A percentile compares a stretch with the other conserved stretches of the same genome.
These are phyloP conservation scores for Saccharomycopsis babjevae DNA, from an alignment of 805 yeast genomes.

Conservation along the genomic window DNA sequence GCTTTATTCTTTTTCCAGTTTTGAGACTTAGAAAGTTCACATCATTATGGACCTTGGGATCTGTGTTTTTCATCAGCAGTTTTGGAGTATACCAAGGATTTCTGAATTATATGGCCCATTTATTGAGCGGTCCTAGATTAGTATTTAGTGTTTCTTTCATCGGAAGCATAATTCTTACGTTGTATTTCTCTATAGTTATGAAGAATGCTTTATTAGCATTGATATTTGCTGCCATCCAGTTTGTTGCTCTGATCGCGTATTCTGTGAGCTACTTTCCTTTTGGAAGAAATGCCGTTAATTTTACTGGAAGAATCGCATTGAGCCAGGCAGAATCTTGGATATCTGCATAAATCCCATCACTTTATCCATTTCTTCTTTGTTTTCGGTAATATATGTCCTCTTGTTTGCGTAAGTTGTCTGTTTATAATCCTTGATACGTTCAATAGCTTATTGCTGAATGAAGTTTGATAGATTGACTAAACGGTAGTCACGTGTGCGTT, in stretches of 20 bases:
- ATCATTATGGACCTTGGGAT: constrained; percentile 82
- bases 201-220: constrained; percentile 70
- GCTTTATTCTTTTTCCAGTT: constrained; percentile 81
- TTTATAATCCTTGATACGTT: neutral
- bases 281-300: constrained; percentile 68
- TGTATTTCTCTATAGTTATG: constrained; percentile 60
- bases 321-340: constrained; percentile 33
- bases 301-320: constrained; percentile 47
- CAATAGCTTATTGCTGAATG: neutral
- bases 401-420: neutral
- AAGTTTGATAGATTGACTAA: neutral
- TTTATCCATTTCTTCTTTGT: neutral
- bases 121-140: constrained; percentile 64
- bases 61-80: constrained; percentile 73
- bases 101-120: constrained; percentile 61
- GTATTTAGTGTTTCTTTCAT: constrained; percentile 76
- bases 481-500: neutral
- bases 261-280: constrained; percentile 91
- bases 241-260: constrained; percentile 83
- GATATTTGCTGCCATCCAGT: constrained; percentile 62
- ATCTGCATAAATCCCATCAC: neutral
- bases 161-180: constrained; percentile 66
- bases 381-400: neutral
- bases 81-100: constrained; percentile 94
- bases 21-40: constrained; percentile 89